These are phyloP conservation scores for Salinomyces thailandicus DNA, from an alignment of 2,329 filamentous ascomycete species.

Conservation along the genomic window DNA sequence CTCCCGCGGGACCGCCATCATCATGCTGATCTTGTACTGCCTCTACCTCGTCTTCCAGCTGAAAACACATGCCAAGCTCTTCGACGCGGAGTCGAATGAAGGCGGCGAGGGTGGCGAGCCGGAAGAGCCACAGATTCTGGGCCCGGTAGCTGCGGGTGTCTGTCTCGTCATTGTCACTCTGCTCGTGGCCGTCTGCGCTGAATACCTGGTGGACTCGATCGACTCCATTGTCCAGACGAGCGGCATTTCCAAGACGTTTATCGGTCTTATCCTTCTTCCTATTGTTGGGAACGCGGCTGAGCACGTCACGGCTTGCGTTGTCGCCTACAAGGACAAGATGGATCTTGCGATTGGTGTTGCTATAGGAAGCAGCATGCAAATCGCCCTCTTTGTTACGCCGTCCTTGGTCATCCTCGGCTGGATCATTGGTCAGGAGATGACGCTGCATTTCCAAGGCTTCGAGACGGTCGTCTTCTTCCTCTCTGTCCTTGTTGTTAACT, in stretches of 20 bases:
- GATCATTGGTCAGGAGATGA: constrained; percentile 44
- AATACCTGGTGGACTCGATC: constrained; percentile 45
- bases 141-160: constrained; percentile 35
- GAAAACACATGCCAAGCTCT: constrained; percentile 39
- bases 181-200: constrained; percentile 41
- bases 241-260: constrained; percentile 46
- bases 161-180: constrained; percentile 40
- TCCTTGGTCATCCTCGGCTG: constrained; percentile 48
- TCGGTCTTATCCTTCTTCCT: constrained; percentile 46
- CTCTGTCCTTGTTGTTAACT: constrained; percentile 76
- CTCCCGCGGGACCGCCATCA: constrained; percentile 44
- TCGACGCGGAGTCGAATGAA: constrained; percentile 31
- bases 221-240: constrained; percentile 43
- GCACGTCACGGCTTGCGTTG: constrained; percentile 45
- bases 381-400: constrained; percentile 48
- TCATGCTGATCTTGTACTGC: constrained; percentile 44
- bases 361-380: constrained; percentile 45
- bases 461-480: constrained; percentile 82
- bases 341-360: constrained; percentile 47
- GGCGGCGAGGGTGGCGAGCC: constrained; percentile 22
- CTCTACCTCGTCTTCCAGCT: constrained; percentile 47
- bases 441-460: constrained; percentile 77
- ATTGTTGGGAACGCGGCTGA: constrained; percentile 49
- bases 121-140: constrained; percentile 32
- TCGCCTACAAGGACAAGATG: constrained; percentile 49